A percentile compares a stretch with the other conserved stretches of the same genome.
Evolutionary conservation across 805 yeast species (phyloP).

Genomic region (Wickerhamiella bombiphila): DNA sequence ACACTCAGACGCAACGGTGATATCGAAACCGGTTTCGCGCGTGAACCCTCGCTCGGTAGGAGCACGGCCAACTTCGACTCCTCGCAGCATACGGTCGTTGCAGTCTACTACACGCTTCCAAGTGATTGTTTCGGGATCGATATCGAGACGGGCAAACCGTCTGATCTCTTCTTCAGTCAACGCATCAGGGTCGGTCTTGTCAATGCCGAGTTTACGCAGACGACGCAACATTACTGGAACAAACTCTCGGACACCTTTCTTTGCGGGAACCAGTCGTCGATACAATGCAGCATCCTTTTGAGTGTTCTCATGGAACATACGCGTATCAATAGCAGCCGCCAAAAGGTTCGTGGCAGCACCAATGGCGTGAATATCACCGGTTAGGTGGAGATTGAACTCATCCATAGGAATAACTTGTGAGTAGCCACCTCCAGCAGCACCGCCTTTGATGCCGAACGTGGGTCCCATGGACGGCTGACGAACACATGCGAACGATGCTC

Average conservation of each 20-base stretch:
- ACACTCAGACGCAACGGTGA: conserved; percentile 89
- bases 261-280: conserved; percentile 65
- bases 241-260: conserved; percentile 66
- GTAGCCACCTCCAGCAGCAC: conserved; percentile 99
- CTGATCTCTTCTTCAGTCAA: conserved; percentile 63
- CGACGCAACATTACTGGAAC: conserved; percentile 68
- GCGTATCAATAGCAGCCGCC: conserved; percentile 93
- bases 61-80: conserved; percentile 79
- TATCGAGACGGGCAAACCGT: conserved; percentile 68
- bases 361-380: conserved; percentile 96
- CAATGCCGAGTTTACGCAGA: conserved; percentile 65
- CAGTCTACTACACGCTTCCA: conserved; percentile 90
- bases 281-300: conserved; percentile 72
- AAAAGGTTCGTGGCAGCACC: conserved; percentile 84
- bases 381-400: conserved; percentile 92
- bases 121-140: conserved; percentile 80
- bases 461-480: conserved; percentile 99
- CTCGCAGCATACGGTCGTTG: conserved; percentile 83
- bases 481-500: conserved; percentile 80
- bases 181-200: conserved; percentile 44
- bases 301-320: conserved; percentile 88
- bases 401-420: conserved; percentile 98
- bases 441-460: conserved; percentile 96
- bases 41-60: conserved; percentile 83
- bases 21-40: conserved; percentile 84